Conservation (phyloP, 352 stramenopile species). For the Plasmopara halstedii region DNA sequence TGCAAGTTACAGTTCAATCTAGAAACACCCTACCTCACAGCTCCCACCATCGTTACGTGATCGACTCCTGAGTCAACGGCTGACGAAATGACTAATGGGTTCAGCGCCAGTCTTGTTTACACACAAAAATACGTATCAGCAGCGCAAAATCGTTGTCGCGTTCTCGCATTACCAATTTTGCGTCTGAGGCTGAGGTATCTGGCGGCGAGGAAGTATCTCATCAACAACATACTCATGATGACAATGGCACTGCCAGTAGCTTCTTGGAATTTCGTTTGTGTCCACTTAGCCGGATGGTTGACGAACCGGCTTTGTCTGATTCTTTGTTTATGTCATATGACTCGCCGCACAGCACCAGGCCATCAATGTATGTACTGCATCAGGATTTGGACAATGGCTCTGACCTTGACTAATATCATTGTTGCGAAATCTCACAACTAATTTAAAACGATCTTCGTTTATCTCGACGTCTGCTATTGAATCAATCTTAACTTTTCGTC, state of each 20-base stretch:
- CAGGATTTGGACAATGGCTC: no score
- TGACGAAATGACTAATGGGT: conserved; percentile 1
- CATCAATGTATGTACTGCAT: not conserved
- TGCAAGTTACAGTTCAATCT: conserved; percentile 9
- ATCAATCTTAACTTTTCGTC: no score
- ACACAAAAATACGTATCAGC: not conserved
- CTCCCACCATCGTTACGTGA: conserved; percentile 18
- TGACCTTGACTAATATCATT: no score
- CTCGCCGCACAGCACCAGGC: conserved; percentile 4
- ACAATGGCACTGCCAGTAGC: not conserved
- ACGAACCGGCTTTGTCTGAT: conserved; percentile 8
- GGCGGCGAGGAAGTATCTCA: not conserved
- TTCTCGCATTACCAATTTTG: not conserved
- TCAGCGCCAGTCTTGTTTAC: conserved; percentile 1
- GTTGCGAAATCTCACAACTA: no score
- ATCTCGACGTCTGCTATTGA: no score
- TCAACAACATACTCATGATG: not conserved
- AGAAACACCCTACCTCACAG: conserved; percentile 12
- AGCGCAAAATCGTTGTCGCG: not conserved
- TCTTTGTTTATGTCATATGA: conserved; percentile 9
- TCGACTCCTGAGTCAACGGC: not conserved
- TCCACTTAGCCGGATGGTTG: conserved; percentile 5
- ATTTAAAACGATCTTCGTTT: no score
- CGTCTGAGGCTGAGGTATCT: not conserved
- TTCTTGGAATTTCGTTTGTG: conserved; percentile 26